Percentiles rank a stretch among this genome's conserved stretches.
phyloP scores from a whole-genome alignment of 2,329 filamentous ascomycete species.

The Myriosclerotinia scirpicola region DNA sequence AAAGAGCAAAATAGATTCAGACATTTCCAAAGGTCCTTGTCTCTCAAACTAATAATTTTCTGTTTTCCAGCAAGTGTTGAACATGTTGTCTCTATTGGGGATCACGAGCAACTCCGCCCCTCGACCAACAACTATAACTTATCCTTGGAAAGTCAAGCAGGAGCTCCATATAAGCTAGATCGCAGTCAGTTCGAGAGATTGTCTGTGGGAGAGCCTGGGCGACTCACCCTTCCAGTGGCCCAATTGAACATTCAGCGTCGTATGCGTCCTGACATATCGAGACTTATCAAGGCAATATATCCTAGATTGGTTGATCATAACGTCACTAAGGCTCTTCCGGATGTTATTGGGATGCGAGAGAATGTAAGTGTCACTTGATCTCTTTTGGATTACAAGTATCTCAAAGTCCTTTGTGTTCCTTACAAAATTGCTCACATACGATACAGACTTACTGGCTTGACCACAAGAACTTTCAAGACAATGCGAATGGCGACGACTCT shows the following conservation, averaged over 20 bases:
- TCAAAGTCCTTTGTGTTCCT: background rate
- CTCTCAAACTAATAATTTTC: background rate
- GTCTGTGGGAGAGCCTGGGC: slow-evolving; percentile 26
- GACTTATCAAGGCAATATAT: slow-evolving; percentile 33
- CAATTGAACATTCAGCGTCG: slow-evolving; percentile 37
- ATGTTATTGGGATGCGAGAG: slow-evolving; percentile 36
- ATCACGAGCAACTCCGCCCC: slow-evolving; percentile 47
- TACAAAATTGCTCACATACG: background rate
- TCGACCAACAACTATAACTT: slow-evolving; percentile 33
- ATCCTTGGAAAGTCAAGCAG: slow-evolving; percentile 38
- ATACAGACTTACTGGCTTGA: slow-evolving; percentile 34
- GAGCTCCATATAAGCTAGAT: slow-evolving; percentile 34
- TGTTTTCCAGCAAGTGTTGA: slow-evolving; percentile 40
- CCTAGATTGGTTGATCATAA: slow-evolving; percentile 33
- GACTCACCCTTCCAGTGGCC: slow-evolving; percentile 31
- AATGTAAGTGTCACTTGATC: slow-evolving; percentile 21
- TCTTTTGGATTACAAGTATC: background rate
- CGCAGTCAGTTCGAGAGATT: slow-evolving; percentile 38
- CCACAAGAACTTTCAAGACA: slow-evolving; percentile 33
- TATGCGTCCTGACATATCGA: slow-evolving; percentile 38
- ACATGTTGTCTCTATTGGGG: slow-evolving; percentile 47
- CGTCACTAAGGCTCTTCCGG: slow-evolving; percentile 26
- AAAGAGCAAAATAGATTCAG: background rate
- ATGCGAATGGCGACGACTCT: slow-evolving; percentile 1
- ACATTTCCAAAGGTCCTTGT: background rate